Evolutionary conservation across 345 rosid species (phyloP), one percentile per base, ranked within the genome.

Genomic region (Eucalyptus erythrocorys): DNA sequence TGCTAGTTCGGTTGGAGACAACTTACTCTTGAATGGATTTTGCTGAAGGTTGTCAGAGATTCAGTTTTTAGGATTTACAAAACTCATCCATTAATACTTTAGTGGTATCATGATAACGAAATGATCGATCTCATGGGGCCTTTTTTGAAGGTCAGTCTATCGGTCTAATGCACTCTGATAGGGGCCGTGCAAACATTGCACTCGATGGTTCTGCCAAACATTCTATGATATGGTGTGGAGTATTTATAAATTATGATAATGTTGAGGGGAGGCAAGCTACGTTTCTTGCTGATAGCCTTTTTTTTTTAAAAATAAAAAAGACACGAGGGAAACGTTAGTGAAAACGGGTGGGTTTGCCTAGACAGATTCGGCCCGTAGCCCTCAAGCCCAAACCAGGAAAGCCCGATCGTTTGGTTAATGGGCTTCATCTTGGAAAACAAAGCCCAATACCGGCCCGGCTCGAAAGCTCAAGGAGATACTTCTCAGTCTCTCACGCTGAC

Each of bases 91-190:
- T 71, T 34, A 9, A 6, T 26, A 19, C 4, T 17, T 10, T 17
- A 7, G 13, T 34, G 43, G 14, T 5, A 1, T 71, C 14, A 5
- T 34, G 81, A 71, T 10, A 3, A 19, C 1, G 1, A 1, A 1
- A 71, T 34, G 4, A 17, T 32, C 2, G 1, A 14, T 32, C 6
- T 34, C 11, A 5, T 16, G 3, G 1, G 3, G 7, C 2, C 26
- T 2, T 17, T 34, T 71, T 1, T 34, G 0, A 21, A 17, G 26
- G 26, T 34, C 3, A 5, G 4, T 71, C 1, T 5, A 0, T 34
- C 1, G 0, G 11, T 71, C 0, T 3, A 2, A 4, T 34, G 81
- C 26, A 17, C 43, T 16, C 0, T 0, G 2, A 71, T 1, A 2
- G 2, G 80, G 43, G 22, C 0, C 2, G 1, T 1, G 13, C 43